Base-by-base conservation (phyloP, 371 early-diverging fungal species). In the Lichtheimia ornata region DNA sequence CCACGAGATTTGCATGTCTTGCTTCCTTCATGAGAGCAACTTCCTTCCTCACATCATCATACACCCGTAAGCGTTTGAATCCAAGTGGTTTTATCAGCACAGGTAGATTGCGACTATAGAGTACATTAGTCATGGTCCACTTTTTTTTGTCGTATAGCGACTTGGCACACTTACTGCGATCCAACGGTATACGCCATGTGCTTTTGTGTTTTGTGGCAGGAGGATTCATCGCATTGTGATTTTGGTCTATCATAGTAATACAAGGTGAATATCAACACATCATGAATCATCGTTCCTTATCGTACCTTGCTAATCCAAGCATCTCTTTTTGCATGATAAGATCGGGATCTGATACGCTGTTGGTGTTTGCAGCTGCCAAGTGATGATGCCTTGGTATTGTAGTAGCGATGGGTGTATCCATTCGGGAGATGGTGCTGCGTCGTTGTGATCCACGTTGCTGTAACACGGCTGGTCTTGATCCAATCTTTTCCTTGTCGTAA, bases 1-100 rank as follows among this genome's bases (percentile, higher is more conserved):
- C 80, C 1, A 77, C 71, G 14, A 79, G 66, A 22, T 79, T 79
- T 2, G 77, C 72, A 41, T 76, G 73, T 2, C 80, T 72, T 12
- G 66, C 54, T 40, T 62, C 56, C 25, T 65, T 65, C 56, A 69
- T 55, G 7, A 65, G 42, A 27, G 35, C 62, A 14, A 69, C 56
- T 53, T 69, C 69, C 47, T 58, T 65, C 40, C 65, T 20, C 15
- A 65, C 50, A 5, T 44, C 28, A 22, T 61, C 59, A 40, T 62
- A 53, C 0, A 69, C 40, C 5, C 62, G 65, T 1, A 65, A 13
- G 25, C 56, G 55, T 58, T 54, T 51, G 17, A 49, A 58, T 1
- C 69, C 69, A 47, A 69, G 62, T 55, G 62, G 65, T 41, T 59
- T 61, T 28, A 83, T 79, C 43, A 64, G 72, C 13, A 83, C 83